A percentile compares a stretch with the other conserved stretches of the same genome.
These are phyloP conservation scores for Sugiyamaella americana DNA, from an alignment of 805 yeast genomes.

Conservation along the genomic window DNA sequence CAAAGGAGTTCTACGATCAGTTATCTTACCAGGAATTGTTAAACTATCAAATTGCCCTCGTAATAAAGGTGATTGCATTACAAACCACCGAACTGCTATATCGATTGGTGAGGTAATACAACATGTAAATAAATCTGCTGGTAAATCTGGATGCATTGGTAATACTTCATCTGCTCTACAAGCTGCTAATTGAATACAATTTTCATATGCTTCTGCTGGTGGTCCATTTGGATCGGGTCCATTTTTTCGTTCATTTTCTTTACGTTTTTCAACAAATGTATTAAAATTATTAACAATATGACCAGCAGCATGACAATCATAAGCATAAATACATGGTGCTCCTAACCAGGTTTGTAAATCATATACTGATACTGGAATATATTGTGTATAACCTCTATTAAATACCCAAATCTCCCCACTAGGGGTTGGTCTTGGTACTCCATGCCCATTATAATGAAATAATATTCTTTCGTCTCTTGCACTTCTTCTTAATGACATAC, in stretches of 20 bases:
- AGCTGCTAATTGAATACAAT: conserved; percentile 90
- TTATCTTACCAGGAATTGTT: conserved; percentile 79
- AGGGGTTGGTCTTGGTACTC: conserved; percentile 95
- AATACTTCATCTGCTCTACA: conserved; percentile 79
- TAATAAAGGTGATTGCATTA: conserved; percentile 52
- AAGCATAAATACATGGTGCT: conserved; percentile 92
- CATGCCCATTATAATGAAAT: conserved; percentile 97
- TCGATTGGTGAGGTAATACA: conserved; percentile 95
- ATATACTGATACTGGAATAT: conserved; percentile 91
- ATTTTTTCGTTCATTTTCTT: conserved; percentile 56
- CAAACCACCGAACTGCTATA: conserved; percentile 85
- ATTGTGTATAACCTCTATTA: conserved; percentile 94
- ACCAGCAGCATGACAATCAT: conserved; percentile 93
- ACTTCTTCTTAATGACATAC: conserved; percentile 78
- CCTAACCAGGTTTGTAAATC: conserved; percentile 97
- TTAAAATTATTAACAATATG: conserved; percentile 85
- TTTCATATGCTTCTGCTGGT: conserved; percentile 64
- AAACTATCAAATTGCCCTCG: conserved; percentile 35
- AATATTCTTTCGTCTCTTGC: conserved; percentile 91
- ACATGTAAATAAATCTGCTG: conserved; percentile 93
- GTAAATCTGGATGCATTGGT: conserved; percentile 90
- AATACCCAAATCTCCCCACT: conserved; percentile 98
- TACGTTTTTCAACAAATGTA: conserved; percentile 81
- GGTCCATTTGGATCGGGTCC: conserved; percentile 43
- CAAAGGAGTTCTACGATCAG: conserved; percentile 89